phyloP scores from a whole-genome alignment of 1,284 basidiomycete species.

The Ceratobasidium sp. region DNA sequence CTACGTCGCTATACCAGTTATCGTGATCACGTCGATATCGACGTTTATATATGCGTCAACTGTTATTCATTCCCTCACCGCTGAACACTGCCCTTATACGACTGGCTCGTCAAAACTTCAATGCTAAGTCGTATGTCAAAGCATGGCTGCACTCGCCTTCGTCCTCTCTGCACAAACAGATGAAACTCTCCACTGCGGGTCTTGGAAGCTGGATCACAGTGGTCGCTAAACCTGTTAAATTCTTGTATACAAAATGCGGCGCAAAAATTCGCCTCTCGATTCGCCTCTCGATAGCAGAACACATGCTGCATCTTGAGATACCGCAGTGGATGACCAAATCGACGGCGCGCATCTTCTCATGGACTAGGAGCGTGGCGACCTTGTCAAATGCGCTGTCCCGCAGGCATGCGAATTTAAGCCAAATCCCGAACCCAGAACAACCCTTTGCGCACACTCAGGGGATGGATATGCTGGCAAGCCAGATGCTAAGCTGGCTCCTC shows the following conservation, averaged over 20 bases:
- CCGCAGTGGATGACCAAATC: too few relatives aligned
- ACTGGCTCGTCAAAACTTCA: constrained; percentile 13
- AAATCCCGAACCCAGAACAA: too few relatives aligned
- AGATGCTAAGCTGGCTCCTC: constrained; percentile 16
- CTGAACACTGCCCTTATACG: constrained; percentile 6
- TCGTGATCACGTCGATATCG: neutral
- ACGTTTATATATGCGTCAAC: neutral
- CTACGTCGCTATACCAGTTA: constrained; percentile 9
- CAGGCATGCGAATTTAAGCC: too few relatives aligned
- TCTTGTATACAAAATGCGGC: too few relatives aligned
- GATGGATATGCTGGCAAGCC: neutral
- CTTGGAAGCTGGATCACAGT: neutral
- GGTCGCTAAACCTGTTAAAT: too few relatives aligned
- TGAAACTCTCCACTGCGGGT: too few relatives aligned
- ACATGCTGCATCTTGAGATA: too few relatives aligned
- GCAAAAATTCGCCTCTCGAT: too few relatives aligned
- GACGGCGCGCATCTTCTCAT: too few relatives aligned
- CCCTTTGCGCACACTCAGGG: neutral
- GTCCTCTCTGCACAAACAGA: neutral
- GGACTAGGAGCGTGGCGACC: too few relatives aligned
- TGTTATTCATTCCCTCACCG: neutral
- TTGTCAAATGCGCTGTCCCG: too few relatives aligned
- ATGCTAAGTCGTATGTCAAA: neutral
- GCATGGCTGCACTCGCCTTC: neutral
- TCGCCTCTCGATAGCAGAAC: too few relatives aligned